Base-by-base conservation (phyloP, 371 early-diverging fungal genomes). In the Nematocida displodere region DNA sequence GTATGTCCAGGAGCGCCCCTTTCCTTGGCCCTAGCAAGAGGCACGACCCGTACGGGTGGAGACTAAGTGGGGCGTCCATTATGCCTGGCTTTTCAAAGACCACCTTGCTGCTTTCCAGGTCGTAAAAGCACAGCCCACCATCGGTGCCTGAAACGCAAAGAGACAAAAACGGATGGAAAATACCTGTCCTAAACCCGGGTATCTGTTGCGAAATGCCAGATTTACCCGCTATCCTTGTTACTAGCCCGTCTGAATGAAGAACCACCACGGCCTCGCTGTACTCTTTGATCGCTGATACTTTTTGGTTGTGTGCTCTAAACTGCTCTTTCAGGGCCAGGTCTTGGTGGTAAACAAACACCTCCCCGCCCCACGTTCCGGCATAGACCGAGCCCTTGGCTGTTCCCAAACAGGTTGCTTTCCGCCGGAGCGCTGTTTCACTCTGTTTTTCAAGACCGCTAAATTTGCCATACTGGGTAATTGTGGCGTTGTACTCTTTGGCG, bases 281-380 rank as follows among this genome's bases (percentile, higher is more conserved):
- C 17, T 2, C 31, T 20, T 26, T 39, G 17, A 67, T 67, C 2
- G 15, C 46, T 13, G 37, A 20, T 26, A 55, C 31, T 8, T 22
- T 5, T 17, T n/a, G 13, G 7, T 28, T n/a, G 7, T 28, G 26
- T n/a, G 29, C 44, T 36, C 22, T 17, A 46, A 67, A 67, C 47
- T 54, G 52, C 29, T 67, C 68, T 15, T 0, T 15, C 20, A 42
- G 58, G 5, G 17, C 46, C 4, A 7, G n/a, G 7, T 61, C 68
- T 26, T 67, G 26, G 8, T 5, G 28, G 33, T 58, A 67, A n/a
- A 67, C 37, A 55, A 67, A 67, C 13, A 67, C 58, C 20, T 67
- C 61, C 31, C 68, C 68, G 11, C 24, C 28, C 40, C 40, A 20
- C n/a, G 39, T 31, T 13, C 68, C 58, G 28, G 1, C 11, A 46